These are phyloP conservation scores for Ceratobasidium sp. DNA, from an alignment of 1,284 basidiomycete species.

Conservation along the genomic window DNA sequence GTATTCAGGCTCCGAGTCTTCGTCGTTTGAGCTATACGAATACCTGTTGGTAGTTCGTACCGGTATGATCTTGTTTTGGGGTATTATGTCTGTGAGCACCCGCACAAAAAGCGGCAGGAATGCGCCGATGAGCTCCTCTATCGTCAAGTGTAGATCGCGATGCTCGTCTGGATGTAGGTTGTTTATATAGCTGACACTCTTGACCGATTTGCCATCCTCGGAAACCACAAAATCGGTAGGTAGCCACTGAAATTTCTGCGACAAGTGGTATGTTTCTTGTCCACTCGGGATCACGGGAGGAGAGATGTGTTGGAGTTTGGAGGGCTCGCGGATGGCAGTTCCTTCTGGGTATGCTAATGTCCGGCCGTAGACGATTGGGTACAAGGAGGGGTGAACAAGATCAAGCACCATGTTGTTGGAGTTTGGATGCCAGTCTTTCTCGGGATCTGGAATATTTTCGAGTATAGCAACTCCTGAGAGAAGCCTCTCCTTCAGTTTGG, in stretches of 20 bases:
- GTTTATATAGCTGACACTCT: constrained; percentile 59
- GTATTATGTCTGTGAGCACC: constrained; percentile 60
- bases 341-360: constrained; percentile 50
- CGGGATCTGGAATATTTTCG: constrained; percentile 44
- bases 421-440: constrained; percentile 48
- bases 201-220: constrained; percentile 42
- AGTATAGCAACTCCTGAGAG: constrained; percentile 46
- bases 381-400: constrained; percentile 58
- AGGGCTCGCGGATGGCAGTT: not conserved
- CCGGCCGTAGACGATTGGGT: constrained; percentile 56
- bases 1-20: constrained; percentile 9
- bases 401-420: constrained; percentile 46
- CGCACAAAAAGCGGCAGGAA: constrained; percentile 62
- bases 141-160: constrained; percentile 49
- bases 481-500: constrained; percentile 41
- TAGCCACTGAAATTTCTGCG: constrained; percentile 51
- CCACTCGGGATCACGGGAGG: constrained; percentile 26
- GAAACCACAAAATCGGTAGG: constrained; percentile 51
- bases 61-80: not conserved
- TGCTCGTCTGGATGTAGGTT: constrained; percentile 56
- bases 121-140: constrained; percentile 52
- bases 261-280: too few relatives aligned
- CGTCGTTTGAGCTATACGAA: not conserved
- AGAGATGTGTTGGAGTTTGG: not conserved
- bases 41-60: not conserved